phyloP scores from a whole-genome alignment of 2,329 filamentous ascomycete species.

The Curvularia sp. region DNA sequence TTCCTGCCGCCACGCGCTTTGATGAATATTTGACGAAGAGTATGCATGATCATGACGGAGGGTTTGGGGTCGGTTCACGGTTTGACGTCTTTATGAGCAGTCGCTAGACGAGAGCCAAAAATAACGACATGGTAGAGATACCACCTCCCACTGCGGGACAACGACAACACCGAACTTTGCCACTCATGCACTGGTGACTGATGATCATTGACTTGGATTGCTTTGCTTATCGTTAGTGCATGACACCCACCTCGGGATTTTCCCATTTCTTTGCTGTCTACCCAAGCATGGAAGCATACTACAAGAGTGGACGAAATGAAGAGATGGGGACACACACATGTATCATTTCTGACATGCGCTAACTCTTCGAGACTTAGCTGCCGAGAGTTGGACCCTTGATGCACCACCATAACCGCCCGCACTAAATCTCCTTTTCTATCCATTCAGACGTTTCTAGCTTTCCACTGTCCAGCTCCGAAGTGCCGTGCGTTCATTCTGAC shows the following conservation, averaged over 20 bases:
- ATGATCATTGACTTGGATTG: neutral
- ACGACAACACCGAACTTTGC: slow-evolving; percentile 19
- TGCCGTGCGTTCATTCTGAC: slow-evolving; percentile 13
- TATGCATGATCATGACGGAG: slow-evolving; percentile 34
- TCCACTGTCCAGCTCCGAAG: slow-evolving; percentile 1
- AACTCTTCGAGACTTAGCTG: neutral
- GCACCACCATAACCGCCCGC: neutral
- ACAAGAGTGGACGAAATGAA: neutral
- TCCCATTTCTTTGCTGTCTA: neutral
- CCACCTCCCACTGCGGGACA: slow-evolving; percentile 28
- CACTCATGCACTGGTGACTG: slow-evolving; percentile 11
- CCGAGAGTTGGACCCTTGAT: slow-evolving; percentile 2
- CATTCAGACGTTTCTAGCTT: neutral
- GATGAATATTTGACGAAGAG: slow-evolving; percentile 26
- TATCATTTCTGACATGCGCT: neutral
- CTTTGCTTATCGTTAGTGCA: neutral
- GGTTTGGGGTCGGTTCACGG: slow-evolving; percentile 32
- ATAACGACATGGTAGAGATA: slow-evolving; percentile 37
- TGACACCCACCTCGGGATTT: neutral
- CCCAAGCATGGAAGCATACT: neutral
- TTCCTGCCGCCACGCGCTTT: slow-evolving; percentile 10
- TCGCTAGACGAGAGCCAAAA: slow-evolving; percentile 38
- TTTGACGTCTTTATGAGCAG: slow-evolving; percentile 46
- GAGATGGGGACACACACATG: neutral
- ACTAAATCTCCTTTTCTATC: neutral